Evolutionary conservation across 306 rosid genomes (phyloP), one percentile per base, ranked within the genome.

Genomic region (Abrus precatorius): DNA sequence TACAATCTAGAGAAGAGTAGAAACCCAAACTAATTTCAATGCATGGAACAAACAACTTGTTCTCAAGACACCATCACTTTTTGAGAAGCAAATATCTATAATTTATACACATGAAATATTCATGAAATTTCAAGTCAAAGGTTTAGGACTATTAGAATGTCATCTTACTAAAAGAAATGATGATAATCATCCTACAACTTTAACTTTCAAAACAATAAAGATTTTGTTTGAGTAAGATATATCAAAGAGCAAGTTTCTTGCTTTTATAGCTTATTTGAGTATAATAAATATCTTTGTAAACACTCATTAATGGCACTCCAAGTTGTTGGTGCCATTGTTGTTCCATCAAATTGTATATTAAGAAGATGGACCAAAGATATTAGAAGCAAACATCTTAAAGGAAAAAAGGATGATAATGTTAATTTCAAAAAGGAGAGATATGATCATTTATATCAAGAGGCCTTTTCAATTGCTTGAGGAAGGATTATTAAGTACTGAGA

Each of bases 321-420:
- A 28, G 7, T 2, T 45, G 5, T 9, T 45, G 56, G 56, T 68
- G 40, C 5, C 0, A 29, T 68, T 68, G 10, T 0, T 9, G 38
- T 67, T 1, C 54, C 55, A 9, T 3, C 36, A 41, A 34, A 3
- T 2, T 66, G 20, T 43, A 41, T 65, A 41, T 7, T 66, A 30
- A 66, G 3, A 66, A 66, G 53, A 66, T 43, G 54, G 72, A 66
- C 38, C 3, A 66, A 66, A 6, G 53, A 41, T 43, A 27, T 43
- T 5, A 41, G 14, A 66, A 43, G 52, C 52, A 7, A 4, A 8
- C 32, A 38, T 65, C 36, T 2, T 9, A 47, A 47, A 47, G 9
- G 9, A 8, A 47, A 47, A 47, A 7, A 8, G 9, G 9, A 47
- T 47, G 13, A 8, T 8, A 12, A 47, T 47, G 52, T 8, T 9